phyloP scores from a whole-genome alignment of 257 asterid genomes.

The Sherardia arvensis region DNA sequence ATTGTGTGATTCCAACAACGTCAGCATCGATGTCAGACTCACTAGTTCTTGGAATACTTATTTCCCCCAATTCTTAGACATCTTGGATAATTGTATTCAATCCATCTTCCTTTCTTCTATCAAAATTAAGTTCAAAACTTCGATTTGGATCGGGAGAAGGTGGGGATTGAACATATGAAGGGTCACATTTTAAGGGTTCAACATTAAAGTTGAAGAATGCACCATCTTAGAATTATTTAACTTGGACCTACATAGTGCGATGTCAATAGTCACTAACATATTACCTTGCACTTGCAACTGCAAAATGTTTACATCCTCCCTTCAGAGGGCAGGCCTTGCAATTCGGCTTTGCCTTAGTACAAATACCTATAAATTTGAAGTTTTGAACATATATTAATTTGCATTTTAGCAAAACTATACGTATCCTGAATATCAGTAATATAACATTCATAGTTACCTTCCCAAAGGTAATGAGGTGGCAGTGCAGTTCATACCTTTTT shows the following conservation, averaged over 20 bases:
- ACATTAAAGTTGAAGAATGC: background rate
- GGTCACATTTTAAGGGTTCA: background rate
- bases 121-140: too few species aligned
- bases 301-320: conserved; percentile 71
- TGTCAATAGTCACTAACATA: background rate
- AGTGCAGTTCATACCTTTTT: conserved; percentile 73
- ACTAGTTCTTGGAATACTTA: too few species aligned
- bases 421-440: background rate
- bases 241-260: background rate
- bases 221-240: too few species aligned
- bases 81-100: too few species aligned
- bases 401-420: background rate
- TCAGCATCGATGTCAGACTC: too few species aligned
- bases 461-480: conserved; percentile 76
- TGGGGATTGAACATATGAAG: background rate
- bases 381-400: background rate
- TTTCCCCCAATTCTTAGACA: too few species aligned
- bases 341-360: conserved; percentile 72
- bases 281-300: conserved; percentile 71
- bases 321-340: conserved; percentile 86
- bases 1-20: too few species aligned
- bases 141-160: background rate
- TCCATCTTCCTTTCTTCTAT: background rate
- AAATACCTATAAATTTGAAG: conserved; percentile 45
- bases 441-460: conserved; percentile 33